Evolutionary conservation across 78 protist genomes (phyloP).

Genomic region (Protostelium mycophagum): DNA sequence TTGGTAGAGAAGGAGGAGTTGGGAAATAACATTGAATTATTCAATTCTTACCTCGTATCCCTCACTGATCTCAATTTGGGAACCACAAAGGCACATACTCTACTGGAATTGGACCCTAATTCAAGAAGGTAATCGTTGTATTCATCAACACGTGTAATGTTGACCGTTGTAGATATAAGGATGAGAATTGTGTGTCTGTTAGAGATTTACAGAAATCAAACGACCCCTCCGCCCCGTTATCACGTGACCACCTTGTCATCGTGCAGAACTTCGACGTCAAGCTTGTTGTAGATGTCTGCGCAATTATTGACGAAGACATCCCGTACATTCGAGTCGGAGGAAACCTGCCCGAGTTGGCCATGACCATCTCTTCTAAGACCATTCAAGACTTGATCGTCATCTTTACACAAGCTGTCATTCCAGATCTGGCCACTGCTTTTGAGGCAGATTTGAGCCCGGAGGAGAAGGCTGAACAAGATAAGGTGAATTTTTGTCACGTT

Average conservation of each 20-base stretch:
- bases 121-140: no score
- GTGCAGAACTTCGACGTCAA: background rate
- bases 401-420: background rate
- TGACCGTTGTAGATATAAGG: background rate
- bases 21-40: background rate
- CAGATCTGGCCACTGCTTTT: background rate
- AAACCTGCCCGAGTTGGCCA: background rate
- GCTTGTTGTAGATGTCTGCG: background rate
- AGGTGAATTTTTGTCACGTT: background rate
- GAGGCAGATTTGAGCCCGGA: background rate
- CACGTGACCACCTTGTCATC: background rate
- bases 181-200: background rate
- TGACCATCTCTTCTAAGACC: background rate
- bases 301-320: background rate
- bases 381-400: background rate
- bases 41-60: background rate
- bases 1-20: background rate
- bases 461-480: background rate
- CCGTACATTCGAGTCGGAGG: background rate
- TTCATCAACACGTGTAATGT: no score
- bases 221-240: background rate
- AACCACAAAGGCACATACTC: background rate
- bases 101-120: background rate
- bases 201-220: background rate
- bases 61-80: background rate